phyloP scores from a whole-genome alignment of 257 asterid species.

The Fraxinus excelsior region DNA sequence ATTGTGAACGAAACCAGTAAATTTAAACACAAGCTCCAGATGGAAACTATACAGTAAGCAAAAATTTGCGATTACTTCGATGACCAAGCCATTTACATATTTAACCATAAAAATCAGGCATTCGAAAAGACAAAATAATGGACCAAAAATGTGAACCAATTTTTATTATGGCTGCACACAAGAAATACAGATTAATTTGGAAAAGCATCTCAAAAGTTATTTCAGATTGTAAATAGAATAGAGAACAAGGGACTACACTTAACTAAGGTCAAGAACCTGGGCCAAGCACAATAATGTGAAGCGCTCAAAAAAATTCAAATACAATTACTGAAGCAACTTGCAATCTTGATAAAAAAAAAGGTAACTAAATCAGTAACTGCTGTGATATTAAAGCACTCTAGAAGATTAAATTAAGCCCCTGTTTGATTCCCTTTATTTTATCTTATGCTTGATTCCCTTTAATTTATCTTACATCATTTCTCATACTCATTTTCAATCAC shows the following conservation, averaged over 20 bases:
- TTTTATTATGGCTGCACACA: not conserved
- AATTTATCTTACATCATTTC: no score
- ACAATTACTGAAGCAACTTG: constrained; percentile 16
- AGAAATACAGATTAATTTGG: constrained; percentile 4
- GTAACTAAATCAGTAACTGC: not conserved
- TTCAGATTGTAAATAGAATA: not conserved
- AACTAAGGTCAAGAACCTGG: not conserved
- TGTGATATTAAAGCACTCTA: not conserved
- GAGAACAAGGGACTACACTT: not conserved
- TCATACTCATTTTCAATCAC: no score
- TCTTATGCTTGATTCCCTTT: no score
- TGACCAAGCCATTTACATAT: not conserved
- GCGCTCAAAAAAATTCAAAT: not conserved
- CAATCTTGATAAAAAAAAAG: constrained; percentile 5
- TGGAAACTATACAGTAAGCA: not conserved
- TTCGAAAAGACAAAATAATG: constrained; percentile 3
- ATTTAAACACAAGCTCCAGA: not conserved
- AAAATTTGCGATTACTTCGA: not conserved
- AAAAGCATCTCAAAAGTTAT: not conserved
- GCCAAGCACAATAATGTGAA: constrained; percentile 7
- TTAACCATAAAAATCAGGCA: not conserved
- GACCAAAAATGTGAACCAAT: not conserved
- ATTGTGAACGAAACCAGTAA: constrained; percentile 23
- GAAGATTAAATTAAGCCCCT: no score
- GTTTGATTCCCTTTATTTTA: no score